phyloP scores from a whole-genome alignment of 1,284 basidiomycete species.

The Pseudozyma hubeiensis region DNA sequence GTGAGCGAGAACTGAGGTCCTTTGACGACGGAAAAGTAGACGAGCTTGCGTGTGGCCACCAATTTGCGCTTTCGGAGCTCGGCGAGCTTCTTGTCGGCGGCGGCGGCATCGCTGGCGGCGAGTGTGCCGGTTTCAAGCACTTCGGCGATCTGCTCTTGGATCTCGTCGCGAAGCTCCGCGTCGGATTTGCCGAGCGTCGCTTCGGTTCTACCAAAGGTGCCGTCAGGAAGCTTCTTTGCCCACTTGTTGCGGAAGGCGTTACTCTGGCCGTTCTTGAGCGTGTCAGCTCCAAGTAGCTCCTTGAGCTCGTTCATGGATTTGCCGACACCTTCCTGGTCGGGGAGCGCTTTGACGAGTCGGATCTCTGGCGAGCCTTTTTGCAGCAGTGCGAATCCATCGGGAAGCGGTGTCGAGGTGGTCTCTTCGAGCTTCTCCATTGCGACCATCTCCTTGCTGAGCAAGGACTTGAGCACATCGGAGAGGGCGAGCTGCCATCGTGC shows the following conservation, averaged over 20 bases:
- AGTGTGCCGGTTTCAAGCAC: slow-evolving; percentile 80
- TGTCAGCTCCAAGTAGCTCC: slow-evolving; percentile 62
- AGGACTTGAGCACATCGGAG: slow-evolving; percentile 61
- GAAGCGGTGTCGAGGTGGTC: slow-evolving; percentile 44
- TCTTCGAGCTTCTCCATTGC: slow-evolving; percentile 56
- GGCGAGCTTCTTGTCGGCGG: slow-evolving; percentile 72
- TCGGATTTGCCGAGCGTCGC: slow-evolving; percentile 40
- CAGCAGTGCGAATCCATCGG: slow-evolving; percentile 45
- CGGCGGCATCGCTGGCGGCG: slow-evolving; percentile 74
- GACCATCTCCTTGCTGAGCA: slow-evolving; percentile 64
- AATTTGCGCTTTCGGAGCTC: slow-evolving; percentile 90
- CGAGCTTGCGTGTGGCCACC: slow-evolving; percentile 76
- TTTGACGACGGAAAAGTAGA: slow-evolving; percentile 91
- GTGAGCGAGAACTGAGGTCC: slow-evolving; percentile 90
- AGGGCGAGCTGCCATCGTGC: slow-evolving; percentile 66
- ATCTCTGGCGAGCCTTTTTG: slow-evolving; percentile 64
- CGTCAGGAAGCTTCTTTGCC: slow-evolving; percentile 90
- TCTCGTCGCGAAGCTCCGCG: slow-evolving; percentile 53
- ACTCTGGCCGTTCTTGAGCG: slow-evolving; percentile 78
- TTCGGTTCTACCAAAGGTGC: slow-evolving; percentile 81
- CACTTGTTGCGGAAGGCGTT: slow-evolving; percentile 97
- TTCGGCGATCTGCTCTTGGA: slow-evolving; percentile 79
- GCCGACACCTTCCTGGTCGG: slow-evolving; percentile 52
- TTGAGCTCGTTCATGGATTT: slow-evolving; percentile 58
- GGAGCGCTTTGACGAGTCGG: slow-evolving; percentile 61